Evolutionary conservation across 805 yeast species (phyloP), one percentile per base, ranked within the genome.

Genomic region (Saturnispora hagleri): DNA sequence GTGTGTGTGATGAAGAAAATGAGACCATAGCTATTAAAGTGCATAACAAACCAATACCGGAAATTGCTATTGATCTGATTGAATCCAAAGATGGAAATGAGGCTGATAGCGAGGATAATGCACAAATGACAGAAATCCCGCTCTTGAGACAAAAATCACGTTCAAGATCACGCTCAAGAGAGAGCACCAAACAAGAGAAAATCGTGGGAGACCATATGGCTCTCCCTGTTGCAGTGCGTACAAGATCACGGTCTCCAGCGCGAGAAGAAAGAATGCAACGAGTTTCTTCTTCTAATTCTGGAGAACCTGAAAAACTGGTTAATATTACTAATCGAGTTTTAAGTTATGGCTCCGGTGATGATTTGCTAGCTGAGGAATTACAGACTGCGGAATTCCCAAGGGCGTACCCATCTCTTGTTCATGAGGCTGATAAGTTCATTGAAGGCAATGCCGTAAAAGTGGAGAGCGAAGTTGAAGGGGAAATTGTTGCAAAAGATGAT

Each of bases 361-460:
- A 54, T 38, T 53, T 53, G 5, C 48, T 54, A 33, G 55, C 43
- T 4, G 57, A 51, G n/a, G 47, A 48, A 5, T 55, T 50, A 5
- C 52, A 49, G 43, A 33, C 48, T 4, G 24, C 54, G 3, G 57
- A 60, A 26, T 41, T 60, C 2, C 65, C 66, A 5, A 60, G 57
- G 43, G 53, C 54, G 3, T 60, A 56, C 27, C 56, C 61, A 38
- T 55, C 57, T 7, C 51, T 64, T 27, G 59, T 62, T 13, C 58
- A 57, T 24, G 68, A 64, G 47, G 68, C 66, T 4, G 66, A 64
- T 46, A 45, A 54, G 17, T 64, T 64, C 49, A 60, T 62, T 47
- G 67, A 59, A 36, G 42, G 42, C 22, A 38, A 57, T 55, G 24
- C 59, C 56, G 10, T 18, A 13, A 42, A 43, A 43, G 22, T 45